Evolutionary conservation across 2,329 filamentous ascomycete genomes (phyloP), one percentile per base, ranked within the genome.

Genomic region (Daldinia eschscholtzii): DNA sequence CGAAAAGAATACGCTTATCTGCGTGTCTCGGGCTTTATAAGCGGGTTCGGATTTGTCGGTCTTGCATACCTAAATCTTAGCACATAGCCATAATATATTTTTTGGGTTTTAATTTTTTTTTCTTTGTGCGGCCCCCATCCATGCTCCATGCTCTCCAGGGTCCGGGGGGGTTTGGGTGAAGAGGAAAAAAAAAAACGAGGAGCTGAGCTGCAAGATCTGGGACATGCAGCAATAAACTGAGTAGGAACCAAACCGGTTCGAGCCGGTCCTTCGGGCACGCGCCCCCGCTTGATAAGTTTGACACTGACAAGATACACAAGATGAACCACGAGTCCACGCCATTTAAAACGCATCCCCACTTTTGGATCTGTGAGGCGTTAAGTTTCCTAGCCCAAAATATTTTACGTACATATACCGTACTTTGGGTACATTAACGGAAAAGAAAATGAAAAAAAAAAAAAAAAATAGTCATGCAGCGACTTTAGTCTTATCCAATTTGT

Each of bases 171-270:
- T 46, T 48, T 50, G 26, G 6, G 26, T 13, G n/a, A 28, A 50
- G 23, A 28, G 23, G 12, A 7, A 18, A 10, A 6, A 18, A 18
- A 30, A 2, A 18, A 12, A 28, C 13, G 44, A 44, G 12, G 12
- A 39, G 68, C 68, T 70, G 61, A 68, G 61, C 61, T 71, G 68
- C 68, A 67, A 68, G 68, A 71, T 68, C 65, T 71, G 5, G 13
- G 65, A 71, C 68, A 53, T 68, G 60, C 68, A 68, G 57, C 23
- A 37, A 39, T 50, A 48, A 52, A 57, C 44, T 58, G 20, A 68
- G 33, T 39, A 46, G 53, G 65, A 60, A 65, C 15, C 39, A 55
- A 66, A 65, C 65, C 63, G 68, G 68, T 68, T 71, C 68, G 65
- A 66, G 60, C 68, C 65, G 68, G 62, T n/a, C 59, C 60, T 56